These are phyloP conservation scores for Backusella tarrabulga DNA, from an alignment of 192 early-diverging fungal species.

Conservation along the genomic window DNA sequence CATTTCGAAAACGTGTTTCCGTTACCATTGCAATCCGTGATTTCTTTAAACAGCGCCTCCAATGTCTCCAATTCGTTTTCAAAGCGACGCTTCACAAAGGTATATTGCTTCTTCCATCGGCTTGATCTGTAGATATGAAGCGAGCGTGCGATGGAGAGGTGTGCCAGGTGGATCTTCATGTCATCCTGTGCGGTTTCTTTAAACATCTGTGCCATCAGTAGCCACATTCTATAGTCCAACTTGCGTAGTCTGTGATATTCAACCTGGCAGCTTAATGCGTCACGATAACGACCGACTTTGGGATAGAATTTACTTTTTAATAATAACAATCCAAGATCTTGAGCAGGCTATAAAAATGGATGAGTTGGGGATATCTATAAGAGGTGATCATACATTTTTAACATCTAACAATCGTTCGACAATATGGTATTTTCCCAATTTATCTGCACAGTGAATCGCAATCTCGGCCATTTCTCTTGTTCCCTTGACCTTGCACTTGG, in stretches of 20 bases:
- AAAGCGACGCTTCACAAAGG: not conserved
- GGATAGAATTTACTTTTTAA: constrained; percentile 20
- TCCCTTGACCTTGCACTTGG: constrained; percentile 37
- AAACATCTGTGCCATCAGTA: constrained; percentile 18
- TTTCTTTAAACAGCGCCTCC: not conserved
- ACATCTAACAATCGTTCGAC: constrained; percentile 12
- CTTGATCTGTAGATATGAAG: constrained; percentile 14
- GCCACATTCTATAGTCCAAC: constrained; percentile 30
- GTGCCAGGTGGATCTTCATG: constrained; percentile 17
- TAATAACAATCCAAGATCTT: constrained; percentile 22
- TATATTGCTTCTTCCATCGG: constrained; percentile 5
- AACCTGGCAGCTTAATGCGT: constrained; percentile 16
- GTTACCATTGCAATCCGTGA: constrained; percentile 2
- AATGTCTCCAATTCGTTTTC: constrained; percentile 3
- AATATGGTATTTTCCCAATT: constrained; percentile 17
- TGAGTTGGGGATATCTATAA: not conserved
- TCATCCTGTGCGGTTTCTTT: not conserved
- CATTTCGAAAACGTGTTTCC: constrained; percentile 3
- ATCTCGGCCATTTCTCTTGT: constrained; percentile 47
- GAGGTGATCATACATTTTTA: constrained; percentile 13
- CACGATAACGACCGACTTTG: constrained; percentile 6
- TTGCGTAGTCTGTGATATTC: constrained; percentile 16
- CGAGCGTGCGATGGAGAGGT: constrained; percentile 14
- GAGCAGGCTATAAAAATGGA: not conserved
- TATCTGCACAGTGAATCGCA: constrained; percentile 39